Conservation (phyloP, 305 asterid genomes). For the Fraxinus angustifolia region DNA sequence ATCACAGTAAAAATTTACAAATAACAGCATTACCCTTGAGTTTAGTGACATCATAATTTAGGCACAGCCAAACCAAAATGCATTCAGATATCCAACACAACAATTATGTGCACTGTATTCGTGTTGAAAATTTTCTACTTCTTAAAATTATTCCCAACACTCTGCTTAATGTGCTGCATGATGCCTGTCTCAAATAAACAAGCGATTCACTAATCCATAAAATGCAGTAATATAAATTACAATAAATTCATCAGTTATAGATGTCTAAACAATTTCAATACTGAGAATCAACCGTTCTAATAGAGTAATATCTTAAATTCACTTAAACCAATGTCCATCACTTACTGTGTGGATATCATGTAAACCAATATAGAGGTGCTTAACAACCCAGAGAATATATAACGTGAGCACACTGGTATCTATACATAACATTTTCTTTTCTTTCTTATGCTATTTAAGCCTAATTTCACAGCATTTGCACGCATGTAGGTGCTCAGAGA, state of each 20-base stretch:
- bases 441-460: background rate
- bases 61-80: background rate
- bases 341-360: background rate
- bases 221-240: background rate
- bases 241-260: slow-evolving; percentile 2
- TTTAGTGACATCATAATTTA: background rate
- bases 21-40: background rate
- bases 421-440: background rate
- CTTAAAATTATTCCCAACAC: slow-evolving; percentile 6
- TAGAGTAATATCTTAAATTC: background rate
- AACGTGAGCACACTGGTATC: background rate
- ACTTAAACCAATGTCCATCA: background rate
- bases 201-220: background rate
- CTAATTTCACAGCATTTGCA: background rate
- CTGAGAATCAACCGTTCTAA: background rate
- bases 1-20: background rate
- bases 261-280: background rate
- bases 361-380: background rate
- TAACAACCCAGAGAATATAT: background rate
- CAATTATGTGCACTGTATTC: background rate
- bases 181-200: background rate
- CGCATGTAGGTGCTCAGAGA: background rate
- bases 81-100: background rate
- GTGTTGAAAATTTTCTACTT: background rate
- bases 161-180: background rate